phyloP scores from a whole-genome alignment of 2,329 filamentous ascomycete species.

The Claviceps pusilla region DNA sequence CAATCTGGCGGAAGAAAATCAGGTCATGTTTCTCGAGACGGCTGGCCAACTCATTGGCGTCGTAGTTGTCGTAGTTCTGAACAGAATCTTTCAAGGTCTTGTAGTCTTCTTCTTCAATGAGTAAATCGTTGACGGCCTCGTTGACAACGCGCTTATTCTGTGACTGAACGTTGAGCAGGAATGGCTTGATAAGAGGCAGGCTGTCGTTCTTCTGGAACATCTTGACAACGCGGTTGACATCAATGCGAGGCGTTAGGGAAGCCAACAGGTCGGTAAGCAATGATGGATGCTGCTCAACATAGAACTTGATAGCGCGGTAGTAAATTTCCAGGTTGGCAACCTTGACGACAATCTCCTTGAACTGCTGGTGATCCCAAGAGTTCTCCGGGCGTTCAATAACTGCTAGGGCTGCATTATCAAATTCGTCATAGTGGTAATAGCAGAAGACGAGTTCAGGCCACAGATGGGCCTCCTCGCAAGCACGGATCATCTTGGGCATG shows the following conservation, averaged over 20 bases:
- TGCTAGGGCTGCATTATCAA: constrained; percentile 87
- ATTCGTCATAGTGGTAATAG: constrained; percentile 97
- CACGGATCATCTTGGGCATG: constrained; percentile 89
- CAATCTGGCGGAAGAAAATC: constrained; percentile 98
- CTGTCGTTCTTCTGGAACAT: constrained; percentile 99
- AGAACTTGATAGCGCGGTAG: constrained; percentile 93
- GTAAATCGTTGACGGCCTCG: constrained; percentile 89
- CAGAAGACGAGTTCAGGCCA: constrained; percentile 98
- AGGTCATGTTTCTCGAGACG: constrained; percentile 94
- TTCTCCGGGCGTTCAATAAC: constrained; percentile 97
- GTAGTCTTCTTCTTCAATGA: constrained; percentile 98
- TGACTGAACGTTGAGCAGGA: constrained; percentile 85
- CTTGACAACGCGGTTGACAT: constrained; percentile 96
- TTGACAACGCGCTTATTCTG: constrained; percentile 99
- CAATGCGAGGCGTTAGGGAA: constrained; percentile 78
- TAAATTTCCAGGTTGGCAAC: constrained; percentile 98
- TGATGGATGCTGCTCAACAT: constrained; percentile 90
- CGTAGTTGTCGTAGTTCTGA: constrained; percentile 98
- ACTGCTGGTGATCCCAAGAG: constrained; percentile 98
- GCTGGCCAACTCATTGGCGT: constrained; percentile 79
- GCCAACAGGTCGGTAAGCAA: constrained; percentile 92
- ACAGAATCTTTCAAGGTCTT: constrained; percentile 96
- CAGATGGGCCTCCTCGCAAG: constrained; percentile 83
- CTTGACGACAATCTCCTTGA: constrained; percentile 98
- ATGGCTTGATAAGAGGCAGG: constrained; percentile 94